Evolutionary conservation across 495 filamentous ascomycete genomes (phyloP).

Genomic region (Trichoderma parareesei): DNA sequence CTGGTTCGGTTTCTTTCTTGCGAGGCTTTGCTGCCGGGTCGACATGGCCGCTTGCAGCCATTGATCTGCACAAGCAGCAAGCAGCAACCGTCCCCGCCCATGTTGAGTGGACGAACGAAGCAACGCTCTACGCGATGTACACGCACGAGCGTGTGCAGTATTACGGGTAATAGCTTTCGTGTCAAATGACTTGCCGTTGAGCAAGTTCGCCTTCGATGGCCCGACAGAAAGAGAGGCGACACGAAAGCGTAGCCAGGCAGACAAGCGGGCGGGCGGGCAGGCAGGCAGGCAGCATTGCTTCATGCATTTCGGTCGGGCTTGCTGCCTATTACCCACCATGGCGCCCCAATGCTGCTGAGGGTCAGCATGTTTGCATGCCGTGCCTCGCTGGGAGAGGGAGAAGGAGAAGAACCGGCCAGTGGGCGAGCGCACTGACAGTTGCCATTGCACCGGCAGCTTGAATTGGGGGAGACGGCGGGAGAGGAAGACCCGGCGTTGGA

Average conservation of each 20-base stretch:
- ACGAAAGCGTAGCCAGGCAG: not conserved
- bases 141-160: no score
- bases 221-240: not conserved
- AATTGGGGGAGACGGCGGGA: not conserved
- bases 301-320: constrained; percentile 8
- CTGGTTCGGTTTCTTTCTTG: not conserved
- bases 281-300: constrained; percentile 9
- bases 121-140: not conserved
- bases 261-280: not conserved
- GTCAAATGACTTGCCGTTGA: not conserved
- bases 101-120: not conserved
- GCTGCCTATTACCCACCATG: constrained; percentile 7
- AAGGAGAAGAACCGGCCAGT: not conserved
- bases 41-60: not conserved
- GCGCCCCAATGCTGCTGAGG: not conserved
- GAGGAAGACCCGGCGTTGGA: not conserved
- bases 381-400: not conserved
- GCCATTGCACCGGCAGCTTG: not conserved
- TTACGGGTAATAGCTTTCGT: not conserved
- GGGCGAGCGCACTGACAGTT: not conserved
- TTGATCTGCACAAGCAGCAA: constrained; percentile 1
- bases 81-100: not conserved
- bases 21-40: not conserved
- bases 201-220: not conserved
- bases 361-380: not conserved